A percentile compares a stretch with the other conserved stretches of the same genome.
Evolutionary conservation across 2,329 filamentous ascomycete genomes (phyloP).

Genomic region (Neofusicoccum parvum): DNA sequence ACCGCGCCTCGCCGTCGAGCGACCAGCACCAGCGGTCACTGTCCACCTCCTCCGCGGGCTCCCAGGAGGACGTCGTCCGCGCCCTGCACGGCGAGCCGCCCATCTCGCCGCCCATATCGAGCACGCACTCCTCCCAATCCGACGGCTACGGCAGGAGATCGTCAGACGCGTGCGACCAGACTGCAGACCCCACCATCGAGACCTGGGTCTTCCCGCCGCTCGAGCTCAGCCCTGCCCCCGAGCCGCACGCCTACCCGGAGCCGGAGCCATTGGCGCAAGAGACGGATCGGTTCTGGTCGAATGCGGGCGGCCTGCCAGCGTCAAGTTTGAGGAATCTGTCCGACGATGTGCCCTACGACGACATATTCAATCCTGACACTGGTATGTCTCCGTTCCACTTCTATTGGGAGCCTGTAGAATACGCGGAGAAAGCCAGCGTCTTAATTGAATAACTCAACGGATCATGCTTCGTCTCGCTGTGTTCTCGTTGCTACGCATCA

Average conservation of each 20-base stretch:
- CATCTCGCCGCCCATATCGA: conserved; percentile 39
- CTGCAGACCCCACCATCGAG: conserved; percentile 10
- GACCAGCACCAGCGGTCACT: conserved; percentile 1
- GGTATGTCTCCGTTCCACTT: conserved; percentile 31
- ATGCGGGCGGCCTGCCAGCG: conserved; percentile 31
- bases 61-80: conserved; percentile 7
- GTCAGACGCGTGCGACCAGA: conserved; percentile 34
- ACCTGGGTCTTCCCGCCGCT: conserved; percentile 20
- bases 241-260: conserved; percentile 27
- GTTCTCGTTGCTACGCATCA: neutral
- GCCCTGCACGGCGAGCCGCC: conserved; percentile 24
- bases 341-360: conserved; percentile 48
- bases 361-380: conserved; percentile 63
- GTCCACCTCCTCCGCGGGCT: conserved; percentile 1
- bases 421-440: conserved; percentile 5
- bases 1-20: neutral
- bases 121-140: conserved; percentile 27
- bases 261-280: conserved; percentile 29
- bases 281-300: conserved; percentile 36
- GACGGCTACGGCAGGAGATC: conserved; percentile 27
- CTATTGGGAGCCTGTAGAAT: conserved; percentile 10
- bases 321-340: conserved; percentile 27
- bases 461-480: conserved; percentile 3
- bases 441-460: conserved; percentile 11
- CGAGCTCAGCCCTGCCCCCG: conserved; percentile 22